Evolutionary conservation across 805 yeast species (phyloP), one percentile per base, ranked within the genome.

Genomic region (Clavispora santaluciae): DNA sequence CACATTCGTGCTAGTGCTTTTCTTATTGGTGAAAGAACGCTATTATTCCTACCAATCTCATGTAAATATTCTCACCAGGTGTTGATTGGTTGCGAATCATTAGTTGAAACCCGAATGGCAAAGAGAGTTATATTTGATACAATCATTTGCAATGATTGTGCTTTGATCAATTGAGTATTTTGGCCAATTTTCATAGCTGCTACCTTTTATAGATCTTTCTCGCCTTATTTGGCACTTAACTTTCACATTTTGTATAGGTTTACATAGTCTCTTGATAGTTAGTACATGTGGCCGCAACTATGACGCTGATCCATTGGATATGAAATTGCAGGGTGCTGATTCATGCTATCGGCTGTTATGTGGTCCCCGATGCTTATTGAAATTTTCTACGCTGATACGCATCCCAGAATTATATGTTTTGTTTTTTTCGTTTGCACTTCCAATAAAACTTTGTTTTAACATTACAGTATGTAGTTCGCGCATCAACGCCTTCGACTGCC

Each of bases 261-360:
- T 38, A 38, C 22, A 38, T 38, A 38, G 33, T 22, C 33, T 13
- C 41, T 22, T 29, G 40, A 30, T 37, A 36, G 30, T 28, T 31
- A 36, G 39, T 36, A 36, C 39, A 36, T 36, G 39, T 22, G 33
- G 39, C 31, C 31, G 31, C 31, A 28, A 28, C 31, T 28, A 28
- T 25, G 31, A 28, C 13, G 31, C 35, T 21, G 24, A 33, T 21
- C 35, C 23, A n/a, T 13, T 31, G 34, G 16, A n/a, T 31, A 11
- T 6, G 11, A 22, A 31, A 11, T 12, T 17, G 34, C 10, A 18
- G 20, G 16, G 6, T 2, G 31, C 20, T 11, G 18, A 15, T 4
- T 10, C n/a, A 7, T 28, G 9, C 31, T 8, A 28, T 16, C 31
- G 31, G 31, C 16, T 15, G 31, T 28, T 20, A 15, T 15, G 20